Conservation (phyloP, 1,284 basidiomycete genomes). For the Rhodofomes roseus region DNA sequence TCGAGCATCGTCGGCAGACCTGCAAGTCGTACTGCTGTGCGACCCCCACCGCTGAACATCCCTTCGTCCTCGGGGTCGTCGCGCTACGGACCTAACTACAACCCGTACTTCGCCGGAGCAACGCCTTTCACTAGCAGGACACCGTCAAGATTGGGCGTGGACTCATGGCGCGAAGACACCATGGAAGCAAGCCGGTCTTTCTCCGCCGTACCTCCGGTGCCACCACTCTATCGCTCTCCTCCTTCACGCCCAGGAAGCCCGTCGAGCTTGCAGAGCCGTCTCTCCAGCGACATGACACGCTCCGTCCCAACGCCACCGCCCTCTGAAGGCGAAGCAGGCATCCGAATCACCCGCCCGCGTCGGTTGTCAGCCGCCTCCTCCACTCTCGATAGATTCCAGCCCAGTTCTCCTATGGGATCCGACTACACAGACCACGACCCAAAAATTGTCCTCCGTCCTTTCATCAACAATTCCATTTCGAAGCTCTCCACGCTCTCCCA, state of each 20-base stretch:
- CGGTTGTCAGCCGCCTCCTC: slow-evolving; percentile 35
- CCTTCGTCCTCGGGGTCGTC: slow-evolving; percentile 20
- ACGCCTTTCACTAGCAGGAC: slow-evolving; percentile 19
- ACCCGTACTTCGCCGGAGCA: slow-evolving; percentile 29
- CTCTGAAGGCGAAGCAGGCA: slow-evolving; percentile 22
- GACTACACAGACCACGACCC: slow-evolving; percentile 38
- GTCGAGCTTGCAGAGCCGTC: slow-evolving; percentile 27
- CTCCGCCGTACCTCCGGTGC: slow-evolving; percentile 27
- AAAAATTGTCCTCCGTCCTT: slow-evolving; percentile 68
- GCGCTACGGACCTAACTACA: slow-evolving; percentile 25
- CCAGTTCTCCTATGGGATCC: slow-evolving; percentile 37
- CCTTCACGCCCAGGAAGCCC: slow-evolving; percentile 26
- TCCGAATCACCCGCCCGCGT: slow-evolving; percentile 24
- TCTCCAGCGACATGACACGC: slow-evolving; percentile 28
- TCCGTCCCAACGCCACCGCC: slow-evolving; percentile 30
- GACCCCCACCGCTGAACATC: slow-evolving; percentile 1
- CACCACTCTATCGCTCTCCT: slow-evolving; percentile 26
- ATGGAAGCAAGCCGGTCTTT: slow-evolving; percentile 19
- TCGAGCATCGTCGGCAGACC: slow-evolving; percentile 9
- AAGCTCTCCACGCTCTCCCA: slow-evolving; percentile 81
- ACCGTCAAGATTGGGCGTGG: slow-evolving; percentile 9
- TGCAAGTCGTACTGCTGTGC: slow-evolving; percentile 6
- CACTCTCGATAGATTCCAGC: slow-evolving; percentile 32
- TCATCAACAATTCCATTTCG: slow-evolving; percentile 70
- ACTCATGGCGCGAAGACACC: slow-evolving; percentile 15